These are phyloP conservation scores for Nicotiana otophora DNA, from an alignment of 257 asterid genomes.

Conservation along the genomic window DNA sequence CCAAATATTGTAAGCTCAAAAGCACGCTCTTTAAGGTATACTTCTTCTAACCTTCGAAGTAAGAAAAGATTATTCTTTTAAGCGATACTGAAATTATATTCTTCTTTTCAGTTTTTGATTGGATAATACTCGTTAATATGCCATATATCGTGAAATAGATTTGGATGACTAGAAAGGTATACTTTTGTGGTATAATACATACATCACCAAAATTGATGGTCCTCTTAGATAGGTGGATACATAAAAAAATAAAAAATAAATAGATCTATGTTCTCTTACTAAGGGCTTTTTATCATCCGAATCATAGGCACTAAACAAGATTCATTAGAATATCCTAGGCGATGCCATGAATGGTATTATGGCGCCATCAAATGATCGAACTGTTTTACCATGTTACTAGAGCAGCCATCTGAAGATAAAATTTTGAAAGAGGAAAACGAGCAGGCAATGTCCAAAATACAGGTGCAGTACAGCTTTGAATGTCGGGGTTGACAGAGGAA, in stretches of 20 bases:
- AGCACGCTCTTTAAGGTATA: no score
- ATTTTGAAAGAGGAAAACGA: conserved; percentile 2
- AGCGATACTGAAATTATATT: not conserved
- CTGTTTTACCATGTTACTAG: not conserved
- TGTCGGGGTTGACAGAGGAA: conserved; percentile 26
- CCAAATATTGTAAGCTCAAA: no score
- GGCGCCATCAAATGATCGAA: no score
- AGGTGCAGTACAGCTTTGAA: conserved; percentile 23
- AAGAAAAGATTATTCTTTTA: not conserved
- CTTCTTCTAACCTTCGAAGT: no score
- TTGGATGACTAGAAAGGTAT: not conserved
- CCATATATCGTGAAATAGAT: not conserved
- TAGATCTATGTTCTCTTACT: not conserved
- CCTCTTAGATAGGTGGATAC: not conserved
- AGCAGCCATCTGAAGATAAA: not conserved
- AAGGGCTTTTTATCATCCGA: not conserved
- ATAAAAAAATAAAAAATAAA: not conserved
- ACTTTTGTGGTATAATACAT: not conserved
- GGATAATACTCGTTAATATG: not conserved
- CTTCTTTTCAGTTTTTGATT: not conserved
- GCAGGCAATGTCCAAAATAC: conserved; percentile 11
- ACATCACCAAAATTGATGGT: not conserved
- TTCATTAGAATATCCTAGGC: not conserved
- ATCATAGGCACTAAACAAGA: not conserved
- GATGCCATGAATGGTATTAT: not conserved